Percentiles rank a stretch among this genome's conserved stretches.
These are phyloP conservation scores for Umbelopsis isabellina DNA, from an alignment of 192 early-diverging fungal genomes.

Conservation along the genomic window DNA sequence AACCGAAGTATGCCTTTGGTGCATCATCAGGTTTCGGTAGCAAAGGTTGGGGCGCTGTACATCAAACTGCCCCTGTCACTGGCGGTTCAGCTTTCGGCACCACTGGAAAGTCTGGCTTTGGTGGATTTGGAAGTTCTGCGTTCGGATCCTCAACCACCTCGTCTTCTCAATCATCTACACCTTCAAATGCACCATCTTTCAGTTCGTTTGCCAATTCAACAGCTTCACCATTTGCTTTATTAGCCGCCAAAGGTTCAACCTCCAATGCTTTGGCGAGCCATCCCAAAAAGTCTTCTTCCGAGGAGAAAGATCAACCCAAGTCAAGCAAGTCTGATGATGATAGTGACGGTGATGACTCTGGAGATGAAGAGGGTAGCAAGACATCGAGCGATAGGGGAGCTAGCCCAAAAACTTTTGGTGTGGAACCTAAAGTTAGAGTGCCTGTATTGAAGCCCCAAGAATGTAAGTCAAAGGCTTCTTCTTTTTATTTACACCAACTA, in stretches of 20 bases:
- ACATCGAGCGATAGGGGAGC: not conserved
- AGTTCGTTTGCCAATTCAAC: slow-evolving; percentile 39
- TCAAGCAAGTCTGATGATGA: slow-evolving; percentile 20
- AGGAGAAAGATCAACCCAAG: slow-evolving; percentile 1
- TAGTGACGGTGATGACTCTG: slow-evolving; percentile 23
- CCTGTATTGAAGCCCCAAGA: slow-evolving; percentile 35
- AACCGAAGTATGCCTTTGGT: slow-evolving; percentile 42
- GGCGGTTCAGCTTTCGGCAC: not conserved
- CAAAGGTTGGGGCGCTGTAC: slow-evolving; percentile 32
- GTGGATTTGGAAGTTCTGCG: slow-evolving; percentile 28
- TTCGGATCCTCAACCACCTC: slow-evolving; percentile 27
- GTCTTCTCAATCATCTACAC: not conserved
- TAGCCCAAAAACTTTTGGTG: slow-evolving; percentile 29
- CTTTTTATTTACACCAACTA: not conserved
- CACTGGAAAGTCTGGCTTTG: slow-evolving; percentile 23
- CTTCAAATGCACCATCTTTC: slow-evolving; percentile 25
- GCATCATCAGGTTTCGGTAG: slow-evolving; percentile 40
- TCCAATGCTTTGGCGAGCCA: slow-evolving; percentile 18
- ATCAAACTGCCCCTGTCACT: slow-evolving; percentile 27
- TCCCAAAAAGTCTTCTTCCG: slow-evolving; percentile 23
- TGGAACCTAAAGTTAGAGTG: slow-evolving; percentile 32
- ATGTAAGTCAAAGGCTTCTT: slow-evolving; percentile 22
- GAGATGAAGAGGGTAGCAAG: slow-evolving; percentile 16
- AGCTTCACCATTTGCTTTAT: slow-evolving; percentile 39
- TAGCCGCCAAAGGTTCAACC: slow-evolving; percentile 22